Percentiles rank a stretch among this genome's conserved stretches.
Conservation (phyloP, 805 yeast genomes). For the Starmerella cellae region DNA sequence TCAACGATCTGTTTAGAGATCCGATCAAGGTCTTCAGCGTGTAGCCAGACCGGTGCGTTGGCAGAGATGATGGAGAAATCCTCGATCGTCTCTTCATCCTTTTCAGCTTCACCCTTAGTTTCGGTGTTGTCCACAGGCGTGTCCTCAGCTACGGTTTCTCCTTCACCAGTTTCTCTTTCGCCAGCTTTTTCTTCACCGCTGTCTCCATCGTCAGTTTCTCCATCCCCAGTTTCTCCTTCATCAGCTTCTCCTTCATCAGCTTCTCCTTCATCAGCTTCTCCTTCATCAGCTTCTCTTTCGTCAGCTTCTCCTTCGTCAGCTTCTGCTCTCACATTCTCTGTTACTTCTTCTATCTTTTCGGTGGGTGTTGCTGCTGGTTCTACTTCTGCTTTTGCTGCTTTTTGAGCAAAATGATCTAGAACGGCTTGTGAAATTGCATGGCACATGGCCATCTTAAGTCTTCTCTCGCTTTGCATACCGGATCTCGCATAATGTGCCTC, state of each 20-base stretch:
- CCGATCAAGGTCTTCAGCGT: constrained; percentile 1
- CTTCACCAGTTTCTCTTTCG: background rate
- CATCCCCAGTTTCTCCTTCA: background rate
- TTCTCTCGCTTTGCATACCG: constrained; percentile 59
- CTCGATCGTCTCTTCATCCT: background rate
- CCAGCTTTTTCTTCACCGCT: background rate
- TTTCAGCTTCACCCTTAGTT: too few relatives aligned
- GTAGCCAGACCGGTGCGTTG: constrained; percentile 16
- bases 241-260: background rate
- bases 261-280: background rate
- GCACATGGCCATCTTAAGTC: constrained; percentile 59
- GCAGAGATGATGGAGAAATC: background rate
- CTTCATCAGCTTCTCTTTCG: background rate
- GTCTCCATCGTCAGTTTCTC: background rate
- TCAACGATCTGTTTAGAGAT: constrained; percentile 13
- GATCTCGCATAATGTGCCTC: constrained; percentile 78
- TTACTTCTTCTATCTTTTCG: background rate
- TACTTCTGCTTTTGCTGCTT: background rate
- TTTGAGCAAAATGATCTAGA: constrained; percentile 50
- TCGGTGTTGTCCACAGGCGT: background rate
- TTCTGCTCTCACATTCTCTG: background rate
- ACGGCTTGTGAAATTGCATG: constrained; percentile 58
- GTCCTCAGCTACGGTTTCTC: background rate
- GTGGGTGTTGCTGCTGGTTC: background rate
- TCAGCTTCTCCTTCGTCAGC: background rate